Conservation (phyloP, 371 early-diverging fungal species). For the Batkoa obscura region DNA sequence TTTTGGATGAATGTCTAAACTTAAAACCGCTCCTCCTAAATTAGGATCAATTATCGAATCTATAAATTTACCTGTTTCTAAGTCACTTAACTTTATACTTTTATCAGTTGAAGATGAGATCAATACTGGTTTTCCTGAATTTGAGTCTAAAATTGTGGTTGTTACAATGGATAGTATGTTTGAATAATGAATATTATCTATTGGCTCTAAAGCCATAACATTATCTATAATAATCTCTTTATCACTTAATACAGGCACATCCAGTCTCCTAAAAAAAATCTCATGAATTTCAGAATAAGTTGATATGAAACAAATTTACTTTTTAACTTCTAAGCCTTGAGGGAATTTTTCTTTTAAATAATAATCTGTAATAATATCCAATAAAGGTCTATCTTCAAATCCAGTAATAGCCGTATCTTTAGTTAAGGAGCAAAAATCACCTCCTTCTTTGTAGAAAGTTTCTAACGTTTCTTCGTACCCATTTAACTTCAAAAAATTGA, state of each 20-base stretch:
- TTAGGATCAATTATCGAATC: slow-evolving; percentile 17
- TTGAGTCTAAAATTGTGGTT: slow-evolving; percentile 6
- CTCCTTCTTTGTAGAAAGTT: slow-evolving; percentile 19
- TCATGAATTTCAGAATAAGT: not conserved
- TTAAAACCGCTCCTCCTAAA: slow-evolving; percentile 37
- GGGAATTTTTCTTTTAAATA: slow-evolving; percentile 5
- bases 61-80: slow-evolving; percentile 15
- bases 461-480: slow-evolving; percentile 19
- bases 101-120: slow-evolving; percentile 30
- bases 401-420: slow-evolving; percentile 15
- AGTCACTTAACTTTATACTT: slow-evolving; percentile 28
- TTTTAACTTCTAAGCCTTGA: slow-evolving; percentile 11
- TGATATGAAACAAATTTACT: not conserved
- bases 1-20: slow-evolving; percentile 40
- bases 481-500: slow-evolving; percentile 14
- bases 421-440: slow-evolving; percentile 8
- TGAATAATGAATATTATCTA: slow-evolving; percentile 19
- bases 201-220: slow-evolving; percentile 7
- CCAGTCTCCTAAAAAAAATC: too few relatives aligned
- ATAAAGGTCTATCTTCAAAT: slow-evolving; percentile 14
- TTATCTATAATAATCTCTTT: too few relatives aligned
- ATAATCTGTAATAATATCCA: not conserved
- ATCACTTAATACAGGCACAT: too few relatives aligned
- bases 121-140: slow-evolving; percentile 14
- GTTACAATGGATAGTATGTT: slow-evolving; percentile 28